Evolutionary conservation across 345 rosid species (phyloP).

Genomic region (Aethionema arabicum): DNA sequence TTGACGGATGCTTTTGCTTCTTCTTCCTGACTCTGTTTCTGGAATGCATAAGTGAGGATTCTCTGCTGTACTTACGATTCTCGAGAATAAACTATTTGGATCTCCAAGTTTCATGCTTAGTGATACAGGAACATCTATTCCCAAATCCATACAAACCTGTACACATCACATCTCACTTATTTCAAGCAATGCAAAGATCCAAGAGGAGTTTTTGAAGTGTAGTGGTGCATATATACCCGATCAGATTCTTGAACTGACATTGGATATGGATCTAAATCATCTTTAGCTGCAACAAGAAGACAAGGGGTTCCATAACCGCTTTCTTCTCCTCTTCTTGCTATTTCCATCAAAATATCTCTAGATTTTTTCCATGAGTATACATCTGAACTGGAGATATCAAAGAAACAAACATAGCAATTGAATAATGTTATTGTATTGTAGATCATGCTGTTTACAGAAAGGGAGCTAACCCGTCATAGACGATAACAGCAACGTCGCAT

Average conservation of each 20-base stretch:
- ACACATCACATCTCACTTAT: neutral
- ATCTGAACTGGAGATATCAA: conserved; percentile 51
- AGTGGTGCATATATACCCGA: conserved; percentile 38
- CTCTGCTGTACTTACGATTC: conserved; percentile 60
- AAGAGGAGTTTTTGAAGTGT: neutral
- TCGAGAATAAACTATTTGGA: conserved; percentile 48
- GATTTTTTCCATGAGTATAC: conserved; percentile 75
- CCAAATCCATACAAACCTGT: conserved; percentile 69
- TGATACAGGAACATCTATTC: conserved; percentile 62
- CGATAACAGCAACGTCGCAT: conserved; percentile 72
- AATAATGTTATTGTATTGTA: neutral
- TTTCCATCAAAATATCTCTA: conserved; percentile 62
- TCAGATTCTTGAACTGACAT: conserved; percentile 61
- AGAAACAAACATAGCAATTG: neutral
- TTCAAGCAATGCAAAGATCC: neutral
- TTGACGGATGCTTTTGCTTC: conserved; percentile 52
- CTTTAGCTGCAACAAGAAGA: conserved; percentile 74
- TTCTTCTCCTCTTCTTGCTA: conserved; percentile 68
- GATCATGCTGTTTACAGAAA: neutral
- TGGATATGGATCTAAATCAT: conserved; percentile 63
- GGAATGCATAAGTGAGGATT: conserved; percentile 71
- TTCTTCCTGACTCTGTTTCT: conserved; percentile 68
- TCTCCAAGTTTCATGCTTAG: conserved; percentile 55
- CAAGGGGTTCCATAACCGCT: conserved; percentile 65
- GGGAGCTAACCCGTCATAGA: conserved; percentile 55